Evolutionary conservation across 768 basidiomycete species (phyloP).

Genomic region (Royoungia palumana): DNA sequence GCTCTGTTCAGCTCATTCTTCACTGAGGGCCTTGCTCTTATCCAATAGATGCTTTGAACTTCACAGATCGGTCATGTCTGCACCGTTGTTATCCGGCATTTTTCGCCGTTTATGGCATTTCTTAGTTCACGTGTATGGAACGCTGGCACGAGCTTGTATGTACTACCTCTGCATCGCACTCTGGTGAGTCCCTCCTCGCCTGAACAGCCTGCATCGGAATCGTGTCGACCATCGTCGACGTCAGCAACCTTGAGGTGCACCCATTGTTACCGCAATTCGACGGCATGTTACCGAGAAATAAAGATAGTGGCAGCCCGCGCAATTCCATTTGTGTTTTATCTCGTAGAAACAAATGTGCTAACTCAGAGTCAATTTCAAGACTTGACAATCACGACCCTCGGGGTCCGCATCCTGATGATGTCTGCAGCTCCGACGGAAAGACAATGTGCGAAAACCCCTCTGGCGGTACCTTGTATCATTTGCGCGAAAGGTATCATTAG

Average conservation of each 20-base stretch:
- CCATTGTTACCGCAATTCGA: constrained; percentile 37
- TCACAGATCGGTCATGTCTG: too few relatives aligned
- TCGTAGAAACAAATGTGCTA: background rate
- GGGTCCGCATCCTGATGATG: background rate
- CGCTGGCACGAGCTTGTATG: too few relatives aligned
- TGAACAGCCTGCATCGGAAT: constrained; percentile 34
- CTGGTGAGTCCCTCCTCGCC: constrained; percentile 39
- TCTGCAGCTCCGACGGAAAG: background rate
- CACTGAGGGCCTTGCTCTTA: too few relatives aligned
- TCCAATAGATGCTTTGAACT: too few relatives aligned
- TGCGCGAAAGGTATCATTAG: too few relatives aligned
- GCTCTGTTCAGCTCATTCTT: constrained; percentile 53
- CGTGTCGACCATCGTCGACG: constrained; percentile 1
- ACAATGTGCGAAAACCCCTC: too few relatives aligned
- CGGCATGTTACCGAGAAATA: constrained; percentile 48
- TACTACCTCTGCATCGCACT: constrained; percentile 37
- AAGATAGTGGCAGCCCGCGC: constrained; percentile 52
- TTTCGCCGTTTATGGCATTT: too few relatives aligned
- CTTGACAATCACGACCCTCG: background rate
- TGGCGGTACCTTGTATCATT: too few relatives aligned
- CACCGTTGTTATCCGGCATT: too few relatives aligned
- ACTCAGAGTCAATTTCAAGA: background rate
- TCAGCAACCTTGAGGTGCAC: too few relatives aligned
- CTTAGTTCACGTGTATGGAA: too few relatives aligned
- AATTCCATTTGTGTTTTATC: constrained; percentile 45